Evolutionary conservation across 192 early-diverging fungal genomes (phyloP).

Genomic region (Coemansia sp.): DNA sequence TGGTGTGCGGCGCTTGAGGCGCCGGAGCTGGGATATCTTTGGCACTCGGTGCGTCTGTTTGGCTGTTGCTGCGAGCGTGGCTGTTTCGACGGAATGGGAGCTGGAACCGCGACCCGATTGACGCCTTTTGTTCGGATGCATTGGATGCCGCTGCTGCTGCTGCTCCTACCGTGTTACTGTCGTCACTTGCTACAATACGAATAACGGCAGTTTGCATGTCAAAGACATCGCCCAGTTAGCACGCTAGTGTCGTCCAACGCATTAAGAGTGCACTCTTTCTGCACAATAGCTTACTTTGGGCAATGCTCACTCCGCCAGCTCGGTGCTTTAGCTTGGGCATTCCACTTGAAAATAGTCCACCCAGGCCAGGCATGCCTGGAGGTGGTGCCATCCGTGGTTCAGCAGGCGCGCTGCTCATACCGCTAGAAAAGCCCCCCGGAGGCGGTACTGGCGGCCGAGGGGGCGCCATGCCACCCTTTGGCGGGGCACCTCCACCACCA

Average conservation of each 20-base stretch:
- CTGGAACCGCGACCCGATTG: constrained; percentile 25
- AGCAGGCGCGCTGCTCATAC: constrained; percentile 18
- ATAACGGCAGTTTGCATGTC: neutral
- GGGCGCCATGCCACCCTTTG: constrained; percentile 32
- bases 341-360: constrained; percentile 65
- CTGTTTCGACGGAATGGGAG: constrained; percentile 41
- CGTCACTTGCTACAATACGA: constrained; percentile 38
- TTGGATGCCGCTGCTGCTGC: neutral
- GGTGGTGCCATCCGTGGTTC: constrained; percentile 16
- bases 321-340: constrained; percentile 68
- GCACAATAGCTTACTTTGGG: constrained; percentile 32
- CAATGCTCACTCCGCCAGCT: constrained; percentile 55
- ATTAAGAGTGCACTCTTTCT: neutral
- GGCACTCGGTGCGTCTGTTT: constrained; percentile 16
- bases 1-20: neutral
- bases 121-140: constrained; percentile 19
- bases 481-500: constrained; percentile 35
- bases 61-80: constrained; percentile 32
- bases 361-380: constrained; percentile 53
- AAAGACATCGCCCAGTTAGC: neutral
- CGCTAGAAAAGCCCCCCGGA: constrained; percentile 9
- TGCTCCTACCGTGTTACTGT: constrained; percentile 4
- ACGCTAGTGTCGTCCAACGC: neutral
- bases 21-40: neutral
- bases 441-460: constrained; percentile 37